Conservation (phyloP, 805 yeast species). For the Torulaspora indica region DNA sequence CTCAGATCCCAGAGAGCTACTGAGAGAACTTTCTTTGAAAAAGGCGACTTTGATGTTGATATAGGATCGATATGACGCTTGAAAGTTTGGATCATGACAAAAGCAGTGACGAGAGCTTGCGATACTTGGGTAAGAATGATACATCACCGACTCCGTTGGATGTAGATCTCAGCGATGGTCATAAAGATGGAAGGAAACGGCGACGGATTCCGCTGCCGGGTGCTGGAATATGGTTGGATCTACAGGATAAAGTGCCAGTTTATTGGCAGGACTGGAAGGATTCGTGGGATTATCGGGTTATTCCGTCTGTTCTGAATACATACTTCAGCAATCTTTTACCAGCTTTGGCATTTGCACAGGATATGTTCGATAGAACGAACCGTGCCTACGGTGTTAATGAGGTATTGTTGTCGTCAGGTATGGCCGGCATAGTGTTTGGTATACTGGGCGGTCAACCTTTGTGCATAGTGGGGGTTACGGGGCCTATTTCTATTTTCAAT, state of each 20-base stretch:
- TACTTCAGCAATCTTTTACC: constrained; percentile 89
- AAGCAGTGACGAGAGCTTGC: neutral
- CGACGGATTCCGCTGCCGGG: constrained; percentile 26
- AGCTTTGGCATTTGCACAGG: constrained; percentile 94
- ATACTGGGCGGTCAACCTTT: constrained; percentile 83
- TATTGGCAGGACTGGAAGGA: constrained; percentile 78
- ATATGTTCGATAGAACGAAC: constrained; percentile 88
- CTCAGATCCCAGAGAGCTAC: too few species aligned
- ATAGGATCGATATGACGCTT: neutral
- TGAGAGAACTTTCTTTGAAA: too few species aligned
- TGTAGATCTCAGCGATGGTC: neutral
- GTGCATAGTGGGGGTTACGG: constrained; percentile 95
- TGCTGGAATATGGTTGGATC: constrained; percentile 37
- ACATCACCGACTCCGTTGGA: neutral
- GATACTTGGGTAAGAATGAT: neutral
- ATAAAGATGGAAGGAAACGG: neutral
- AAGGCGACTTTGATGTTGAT: neutral
- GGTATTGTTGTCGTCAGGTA: constrained; percentile 72
- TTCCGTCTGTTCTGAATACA: constrained; percentile 77
- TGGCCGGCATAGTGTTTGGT: constrained; percentile 89
- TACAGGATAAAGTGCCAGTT: constrained; percentile 47
- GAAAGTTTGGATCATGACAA: neutral
- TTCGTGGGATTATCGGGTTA: constrained; percentile 77
- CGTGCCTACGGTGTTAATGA: constrained; percentile 90
- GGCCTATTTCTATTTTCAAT: constrained; percentile 88